Base-by-base conservation (phyloP, 306 rosid genomes). In the Quillaja saponaria region DNA sequence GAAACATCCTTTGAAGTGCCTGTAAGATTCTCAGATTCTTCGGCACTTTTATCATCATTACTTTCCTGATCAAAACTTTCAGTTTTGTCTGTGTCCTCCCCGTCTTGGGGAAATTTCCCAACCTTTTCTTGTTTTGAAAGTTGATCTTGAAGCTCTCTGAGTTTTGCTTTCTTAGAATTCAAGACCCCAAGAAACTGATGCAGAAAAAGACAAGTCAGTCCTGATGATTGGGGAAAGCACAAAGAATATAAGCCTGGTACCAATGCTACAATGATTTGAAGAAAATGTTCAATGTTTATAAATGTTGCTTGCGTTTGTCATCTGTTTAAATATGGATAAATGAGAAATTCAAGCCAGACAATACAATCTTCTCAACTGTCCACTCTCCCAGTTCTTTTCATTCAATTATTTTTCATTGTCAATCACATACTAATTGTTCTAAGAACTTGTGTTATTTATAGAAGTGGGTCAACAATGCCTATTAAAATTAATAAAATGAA, bases 131-230 rank as follows among this genome's bases (percentile, higher is more conserved):
- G 50, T 53, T 73, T 81, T 9, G 80, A 61, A 40, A 86, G 66
- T 69, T 85, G 78, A 71, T 77, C 90, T 63, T 86, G 86, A 63
- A 90, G 77, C 74, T 82, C 95, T 77, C 90, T 80, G 38, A 86
- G 67, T 74, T 90, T 90, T 25, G 78, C 77, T 75, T 91, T 91
- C 81, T 91, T 91, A 13, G 96, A 81, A 74, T 91, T 91, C 65
- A 91, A 80, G 73, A 91, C 88, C 34, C 71, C 81, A n/a, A 91
- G 74, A 79, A 91, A 88, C 97, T 91, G 61, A 66, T 72, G 67
- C 73, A 63, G 47, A 41, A 20, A 55, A 35, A 47, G 44, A 44
- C 25, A 65, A 54, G 56, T 80, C 56, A 76, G 38, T 34, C 19
- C 14, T 35, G 16, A 33, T 16, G 50, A 45, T 61, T 34, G 13